Evolutionary conservation across 768 basidiomycete species (phyloP), one percentile per base, ranked within the genome.

Genomic region (Cystoderma amianthinum): DNA sequence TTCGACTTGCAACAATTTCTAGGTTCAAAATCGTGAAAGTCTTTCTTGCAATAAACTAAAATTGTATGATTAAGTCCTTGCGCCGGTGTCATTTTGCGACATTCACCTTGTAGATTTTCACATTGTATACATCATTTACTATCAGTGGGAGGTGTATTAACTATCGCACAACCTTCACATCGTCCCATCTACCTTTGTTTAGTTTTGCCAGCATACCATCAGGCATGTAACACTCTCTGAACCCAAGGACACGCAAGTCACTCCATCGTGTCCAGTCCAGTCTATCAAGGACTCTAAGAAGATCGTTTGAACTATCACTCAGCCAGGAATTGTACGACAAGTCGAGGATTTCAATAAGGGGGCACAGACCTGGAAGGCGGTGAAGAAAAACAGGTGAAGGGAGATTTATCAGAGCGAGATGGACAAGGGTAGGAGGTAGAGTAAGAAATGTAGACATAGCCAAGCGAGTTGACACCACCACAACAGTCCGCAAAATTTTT

Each of bases 171-270:
- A 82, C 53, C 32, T 56, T 58, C 23, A 88, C 64, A 51, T 82
- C 82, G 44, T 75, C 73, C 82, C 83, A 85, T 45, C 81, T 71
- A 0, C 74, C 72, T 50, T 65, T 60, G 49, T 85, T 84, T 30
- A 87, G 52, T 41, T 61, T 68, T 25, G 42, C 47, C 16, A 71
- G 40, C 21, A 78, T 54, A n/a, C 58, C 64, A 30, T 51, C 51
- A 2, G 72, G 63, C 18, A 81, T 49, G 34, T 56, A 52, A 56
- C 80, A 84, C 32, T 57, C 72, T 47, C 81, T 63, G 39, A 83
- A 54, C 1, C 79, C 83, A 20, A 87, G 55, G 10, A 77, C 60
- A 44, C 63, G 60, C 42, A 89, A 53, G 23, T 68, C 53, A 23
- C 58, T 63, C 76, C 78, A 80, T 28, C 72, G 68, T 4, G 43